phyloP scores from a whole-genome alignment of 768 basidiomycete genomes.

The Epithele typhae region DNA sequence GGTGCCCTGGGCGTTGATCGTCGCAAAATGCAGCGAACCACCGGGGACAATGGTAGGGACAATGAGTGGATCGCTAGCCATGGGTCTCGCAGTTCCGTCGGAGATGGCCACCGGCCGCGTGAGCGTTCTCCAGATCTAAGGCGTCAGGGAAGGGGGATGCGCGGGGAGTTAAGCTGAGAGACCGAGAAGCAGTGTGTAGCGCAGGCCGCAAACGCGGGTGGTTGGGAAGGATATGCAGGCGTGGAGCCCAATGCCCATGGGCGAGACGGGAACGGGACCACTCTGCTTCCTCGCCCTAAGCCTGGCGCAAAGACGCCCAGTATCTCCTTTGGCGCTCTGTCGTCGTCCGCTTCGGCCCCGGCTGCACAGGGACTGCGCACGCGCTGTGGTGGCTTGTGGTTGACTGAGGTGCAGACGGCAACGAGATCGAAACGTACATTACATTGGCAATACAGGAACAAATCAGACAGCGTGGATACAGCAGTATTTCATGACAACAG shows the following conservation, averaged over 20 bases:
- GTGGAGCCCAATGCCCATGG: background rate
- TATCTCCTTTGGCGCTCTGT: background rate
- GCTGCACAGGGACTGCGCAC: too few species aligned
- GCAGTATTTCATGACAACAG: constrained; percentile 6
- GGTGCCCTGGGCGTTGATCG: constrained; percentile 47
- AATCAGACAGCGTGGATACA: constrained; percentile 10
- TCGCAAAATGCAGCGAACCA: constrained; percentile 59
- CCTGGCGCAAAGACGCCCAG: background rate
- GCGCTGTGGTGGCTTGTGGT: too few species aligned
- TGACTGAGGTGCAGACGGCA: too few species aligned
- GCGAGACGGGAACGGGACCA: constrained; percentile 7
- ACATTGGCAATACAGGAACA: background rate
- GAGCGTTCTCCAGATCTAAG: background rate
- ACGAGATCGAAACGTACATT: constrained; percentile 7
- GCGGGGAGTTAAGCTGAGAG: too few species aligned
- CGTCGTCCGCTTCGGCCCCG: background rate
- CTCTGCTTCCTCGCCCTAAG: constrained; percentile 14
- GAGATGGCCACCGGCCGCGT: background rate
- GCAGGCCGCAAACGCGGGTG: background rate
- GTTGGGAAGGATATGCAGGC: background rate
- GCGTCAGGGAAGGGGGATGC: background rate
- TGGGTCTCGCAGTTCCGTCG: constrained; percentile 15
- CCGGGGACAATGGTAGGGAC: constrained; percentile 58
- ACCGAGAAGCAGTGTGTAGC: background rate
- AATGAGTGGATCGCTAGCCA: constrained; percentile 43